Evolutionary conservation across 1,139 yeast genomes (phyloP), one percentile per base, ranked within the genome.

Genomic region (Hanseniaspora gamundiae): DNA sequence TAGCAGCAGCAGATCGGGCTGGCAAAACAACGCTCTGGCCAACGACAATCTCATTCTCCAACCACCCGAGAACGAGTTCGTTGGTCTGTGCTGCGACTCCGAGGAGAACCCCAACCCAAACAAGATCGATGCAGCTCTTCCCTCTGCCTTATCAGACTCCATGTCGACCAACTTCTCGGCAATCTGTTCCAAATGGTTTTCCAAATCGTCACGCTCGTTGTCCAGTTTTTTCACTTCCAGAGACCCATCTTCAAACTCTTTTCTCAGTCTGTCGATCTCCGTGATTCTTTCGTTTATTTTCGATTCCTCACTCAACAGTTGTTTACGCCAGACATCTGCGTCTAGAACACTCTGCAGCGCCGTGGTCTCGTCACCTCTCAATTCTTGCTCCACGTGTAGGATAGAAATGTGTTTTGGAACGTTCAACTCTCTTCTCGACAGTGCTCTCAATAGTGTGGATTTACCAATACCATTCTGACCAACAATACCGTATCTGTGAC

Each of bases 391-490:
- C 46, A 91, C 99, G 58, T 91, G 96, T 52, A 91, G 71, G 65
- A 91, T 85, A 2, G 97, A 84, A 51, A 91, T 87, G 61, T 91
- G 97, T 55, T 85, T 86, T 16, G 98, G 97, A 53, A 91, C 82
- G 47, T 86, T 78, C 53, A 91, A 71, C 61, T 91, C 98, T 74
- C 99, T 81, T 62, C 94, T 77, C 0, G 96, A 81, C 44, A 91
- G 69, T 0, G 99, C 99, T 55, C 86, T 74, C 57, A 91, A 70
- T 46, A 91, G 68, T 0, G 98, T 91, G 38, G 97, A 88, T 62
- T 91, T 91, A 80, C 99, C 99, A 56, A 93, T 87, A 87, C 99
- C 99, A 68, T 91, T 91, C 61, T 88, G 94, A 65, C 99, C 99
- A 40, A 91, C 95, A 47, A 91, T 70, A 76, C 98, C 99, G 55